These are phyloP conservation scores for Gynandropsis gynandra DNA, from an alignment of 345 rosid species.

Conservation along the genomic window DNA sequence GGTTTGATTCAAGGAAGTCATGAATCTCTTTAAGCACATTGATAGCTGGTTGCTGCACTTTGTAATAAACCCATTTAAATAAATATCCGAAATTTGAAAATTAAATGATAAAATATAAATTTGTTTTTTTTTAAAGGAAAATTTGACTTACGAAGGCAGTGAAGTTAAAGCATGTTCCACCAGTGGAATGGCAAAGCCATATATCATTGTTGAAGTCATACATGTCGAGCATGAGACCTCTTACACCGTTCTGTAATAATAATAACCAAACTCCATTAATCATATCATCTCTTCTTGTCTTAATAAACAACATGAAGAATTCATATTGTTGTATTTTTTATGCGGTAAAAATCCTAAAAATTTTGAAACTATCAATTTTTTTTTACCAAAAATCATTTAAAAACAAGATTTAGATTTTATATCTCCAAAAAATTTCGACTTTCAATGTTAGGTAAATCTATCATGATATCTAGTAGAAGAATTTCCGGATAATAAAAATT, in stretches of 20 bases:
- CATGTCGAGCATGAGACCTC: slow-evolving; percentile 90
- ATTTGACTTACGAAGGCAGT: slow-evolving; percentile 74
- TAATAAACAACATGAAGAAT: too few species aligned
- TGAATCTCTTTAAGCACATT: slow-evolving; percentile 71
- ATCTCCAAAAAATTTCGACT: too few species aligned
- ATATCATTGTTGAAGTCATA: slow-evolving; percentile 72
- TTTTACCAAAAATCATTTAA: too few species aligned
- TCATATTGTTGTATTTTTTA: too few species aligned
- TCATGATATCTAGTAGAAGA: too few species aligned
- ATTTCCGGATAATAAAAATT: too few species aligned
- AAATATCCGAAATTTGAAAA: background rate
- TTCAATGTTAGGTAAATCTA: too few species aligned
- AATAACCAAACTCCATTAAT: background rate
- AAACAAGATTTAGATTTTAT: too few species aligned
- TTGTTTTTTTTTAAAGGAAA: background rate
- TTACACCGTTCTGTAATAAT: slow-evolving; percentile 71
- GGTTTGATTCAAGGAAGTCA: slow-evolving; percentile 55
- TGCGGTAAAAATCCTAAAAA: too few species aligned
- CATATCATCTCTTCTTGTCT: too few species aligned
- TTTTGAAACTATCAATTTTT: too few species aligned
- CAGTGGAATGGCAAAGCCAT: slow-evolving; percentile 86
- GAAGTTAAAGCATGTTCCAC: slow-evolving; percentile 57
- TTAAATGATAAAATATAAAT: background rate
- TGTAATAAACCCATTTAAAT: background rate
- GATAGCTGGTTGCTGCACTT: slow-evolving; percentile 68